Conservation (phyloP, 176 grass and related monocot species). For the Lolium multiflorum region DNA sequence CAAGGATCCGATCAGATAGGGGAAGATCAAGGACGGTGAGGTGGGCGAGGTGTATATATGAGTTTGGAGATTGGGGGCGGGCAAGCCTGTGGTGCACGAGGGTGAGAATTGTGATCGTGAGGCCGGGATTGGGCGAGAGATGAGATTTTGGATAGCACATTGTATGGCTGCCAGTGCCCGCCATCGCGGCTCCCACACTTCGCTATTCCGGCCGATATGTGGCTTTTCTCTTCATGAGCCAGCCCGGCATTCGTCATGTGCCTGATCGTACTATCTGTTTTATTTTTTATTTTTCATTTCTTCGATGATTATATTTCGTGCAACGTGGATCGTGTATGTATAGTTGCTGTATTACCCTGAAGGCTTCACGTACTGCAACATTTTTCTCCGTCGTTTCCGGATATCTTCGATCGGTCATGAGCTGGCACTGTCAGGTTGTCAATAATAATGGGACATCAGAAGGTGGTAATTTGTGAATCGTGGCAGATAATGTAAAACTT, state of each 20-base stretch:
- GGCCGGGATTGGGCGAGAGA: slow-evolving; percentile 48
- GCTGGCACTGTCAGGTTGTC: not conserved
- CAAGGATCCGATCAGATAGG: not conserved
- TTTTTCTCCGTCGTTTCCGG: not conserved
- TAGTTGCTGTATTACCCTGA: not conserved
- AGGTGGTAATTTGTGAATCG: not conserved
- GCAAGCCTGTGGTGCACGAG: slow-evolving; percentile 37
- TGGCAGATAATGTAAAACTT: not conserved
- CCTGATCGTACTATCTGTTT: not conserved
- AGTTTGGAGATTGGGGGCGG: slow-evolving; percentile 30
- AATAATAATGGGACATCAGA: not conserved
- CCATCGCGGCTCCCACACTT: slow-evolving; percentile 32
- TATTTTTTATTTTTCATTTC: not conserved
- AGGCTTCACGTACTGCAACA: not conserved
- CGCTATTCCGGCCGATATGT: slow-evolving; percentile 27
- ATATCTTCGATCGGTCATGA: slow-evolving; percentile 15
- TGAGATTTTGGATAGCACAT: slow-evolving; percentile 66
- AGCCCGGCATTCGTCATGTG: not conserved
- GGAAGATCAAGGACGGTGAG: slow-evolving; percentile 40
- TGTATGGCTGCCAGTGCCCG: slow-evolving; percentile 45
- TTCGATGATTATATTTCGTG: not conserved
- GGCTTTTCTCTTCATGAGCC: not conserved
- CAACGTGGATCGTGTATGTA: not conserved
- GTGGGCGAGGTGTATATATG: slow-evolving; percentile 44
- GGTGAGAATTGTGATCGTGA: slow-evolving; percentile 42